Evolutionary conservation across 129 eudicot genomes (phyloP).

Genomic region (Apium graveolens): DNA sequence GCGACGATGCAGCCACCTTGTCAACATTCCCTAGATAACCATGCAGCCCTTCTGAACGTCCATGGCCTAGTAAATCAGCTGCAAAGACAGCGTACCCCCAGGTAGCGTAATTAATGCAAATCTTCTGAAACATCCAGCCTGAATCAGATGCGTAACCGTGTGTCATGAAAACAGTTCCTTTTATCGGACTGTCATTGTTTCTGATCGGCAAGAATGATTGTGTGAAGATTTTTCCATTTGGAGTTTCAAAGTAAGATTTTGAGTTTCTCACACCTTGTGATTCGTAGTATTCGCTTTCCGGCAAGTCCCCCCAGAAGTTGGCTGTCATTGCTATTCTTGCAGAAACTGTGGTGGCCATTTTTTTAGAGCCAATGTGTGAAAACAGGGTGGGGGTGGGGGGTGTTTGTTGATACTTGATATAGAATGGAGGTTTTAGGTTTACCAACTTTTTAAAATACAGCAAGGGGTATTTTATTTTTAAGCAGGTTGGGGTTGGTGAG

Average conservation of each 20-base stretch:
- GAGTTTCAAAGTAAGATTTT: conserved; percentile 53
- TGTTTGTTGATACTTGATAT: no score
- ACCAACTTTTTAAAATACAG: conserved; percentile 6
- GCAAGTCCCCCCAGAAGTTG: conserved; percentile 74
- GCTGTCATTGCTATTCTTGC: conserved; percentile 26
- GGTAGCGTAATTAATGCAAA: conserved; percentile 58
- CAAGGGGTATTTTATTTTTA: not conserved
- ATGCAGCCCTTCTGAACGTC: conserved; percentile 70
- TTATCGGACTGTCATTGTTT: conserved; percentile 26
- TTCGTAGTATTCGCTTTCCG: conserved; percentile 62
- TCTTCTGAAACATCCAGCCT: conserved; percentile 75
- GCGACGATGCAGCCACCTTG: conserved; percentile 45
- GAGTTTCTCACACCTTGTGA: conserved; percentile 56
- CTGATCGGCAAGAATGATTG: conserved; percentile 56
- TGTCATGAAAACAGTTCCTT: conserved; percentile 57
- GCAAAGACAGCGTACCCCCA: conserved; percentile 93
- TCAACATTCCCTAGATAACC: conserved; percentile 66
- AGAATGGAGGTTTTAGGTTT: conserved; percentile 9
- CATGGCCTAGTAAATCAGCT: conserved; percentile 82
- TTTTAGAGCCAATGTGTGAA: conserved; percentile 8
- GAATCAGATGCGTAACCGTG: conserved; percentile 82
- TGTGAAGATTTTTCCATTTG: conserved; percentile 58
- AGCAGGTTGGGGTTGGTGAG: conserved; percentile 28
- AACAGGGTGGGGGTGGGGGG: conserved; percentile 7
- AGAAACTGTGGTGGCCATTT: conserved; percentile 16